phyloP scores from a whole-genome alignment of 1,139 yeast species.

The Kodamaea sp. region DNA sequence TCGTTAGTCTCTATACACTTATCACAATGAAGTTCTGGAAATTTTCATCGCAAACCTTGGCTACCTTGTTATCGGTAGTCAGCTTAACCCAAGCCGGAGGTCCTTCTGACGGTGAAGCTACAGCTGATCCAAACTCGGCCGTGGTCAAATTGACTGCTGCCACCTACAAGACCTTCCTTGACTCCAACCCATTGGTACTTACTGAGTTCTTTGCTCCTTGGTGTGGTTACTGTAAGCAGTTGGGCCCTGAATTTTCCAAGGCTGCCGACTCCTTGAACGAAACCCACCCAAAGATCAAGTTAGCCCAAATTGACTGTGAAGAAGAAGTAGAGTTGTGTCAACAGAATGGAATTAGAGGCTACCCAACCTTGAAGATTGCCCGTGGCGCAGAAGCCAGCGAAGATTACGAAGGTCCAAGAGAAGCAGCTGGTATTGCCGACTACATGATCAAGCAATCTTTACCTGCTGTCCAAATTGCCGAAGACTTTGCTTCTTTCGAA shows the following conservation, averaged over 20 bases:
- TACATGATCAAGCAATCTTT: conserved; percentile 82
- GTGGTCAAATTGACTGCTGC: conserved; percentile 75
- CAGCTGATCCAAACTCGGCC: conserved; percentile 81
- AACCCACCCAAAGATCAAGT: conserved; percentile 59
- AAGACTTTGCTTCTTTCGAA: conserved; percentile 49
- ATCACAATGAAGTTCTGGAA: conserved; percentile 46
- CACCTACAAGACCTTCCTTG: conserved; percentile 62
- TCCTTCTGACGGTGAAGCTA: conserved; percentile 57
- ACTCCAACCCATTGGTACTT: conserved; percentile 74
- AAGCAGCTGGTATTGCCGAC: conserved; percentile 70
- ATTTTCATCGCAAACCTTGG: conserved; percentile 39
- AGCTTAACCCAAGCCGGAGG: conserved; percentile 38
- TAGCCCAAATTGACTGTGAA: conserved; percentile 94
- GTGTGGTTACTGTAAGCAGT: conserved; percentile 98
- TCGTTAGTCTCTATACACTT: too few species aligned
- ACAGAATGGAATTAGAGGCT: conserved; percentile 77
- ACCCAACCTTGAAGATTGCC: conserved; percentile 88
- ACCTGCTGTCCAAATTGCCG: conserved; percentile 70
- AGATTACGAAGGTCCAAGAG: conserved; percentile 81
- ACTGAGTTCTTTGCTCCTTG: conserved; percentile 99
- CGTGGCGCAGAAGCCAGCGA: conserved; percentile 31
- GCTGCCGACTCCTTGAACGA: conserved; percentile 79
- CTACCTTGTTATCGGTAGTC: conserved; percentile 41
- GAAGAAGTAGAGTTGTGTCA: conserved; percentile 80
- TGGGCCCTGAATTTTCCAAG: conserved; percentile 85